These are phyloP conservation scores for Dictyostelium intermedium DNA, from an alignment of 78 protist genomes.

Conservation along the genomic window DNA sequence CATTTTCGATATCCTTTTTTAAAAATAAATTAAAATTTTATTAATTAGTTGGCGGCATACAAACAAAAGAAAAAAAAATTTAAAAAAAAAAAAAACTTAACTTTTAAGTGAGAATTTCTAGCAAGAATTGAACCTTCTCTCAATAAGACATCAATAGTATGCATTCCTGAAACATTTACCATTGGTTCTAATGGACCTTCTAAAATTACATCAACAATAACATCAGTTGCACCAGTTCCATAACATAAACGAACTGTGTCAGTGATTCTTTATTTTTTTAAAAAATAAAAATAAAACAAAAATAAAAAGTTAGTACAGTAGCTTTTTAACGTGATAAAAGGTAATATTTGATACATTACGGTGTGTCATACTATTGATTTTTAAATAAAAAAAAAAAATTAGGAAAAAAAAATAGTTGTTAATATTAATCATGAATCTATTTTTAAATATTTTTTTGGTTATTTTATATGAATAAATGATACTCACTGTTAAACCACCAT, in stretches of 20 bases:
- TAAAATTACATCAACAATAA: conserved; percentile 51
- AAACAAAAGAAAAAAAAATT: background rate
- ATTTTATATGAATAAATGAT: too few species aligned
- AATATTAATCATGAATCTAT: too few species aligned
- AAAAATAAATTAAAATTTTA: too few species aligned
- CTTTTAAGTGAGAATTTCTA: conserved; percentile 5
- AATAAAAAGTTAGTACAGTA: too few species aligned
- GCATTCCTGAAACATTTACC: background rate
- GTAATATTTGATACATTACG: too few species aligned
- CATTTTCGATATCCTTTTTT: conserved; percentile 32
- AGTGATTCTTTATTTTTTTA: background rate
- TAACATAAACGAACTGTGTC: conserved; percentile 21
- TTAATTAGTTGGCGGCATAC: too few species aligned
- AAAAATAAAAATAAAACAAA: too few species aligned
- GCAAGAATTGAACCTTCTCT: conserved; percentile 16
- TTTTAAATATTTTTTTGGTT: too few species aligned
- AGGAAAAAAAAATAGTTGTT: too few species aligned
- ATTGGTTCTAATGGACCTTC: background rate
- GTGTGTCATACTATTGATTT: too few species aligned
- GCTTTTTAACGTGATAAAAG: too few species aligned
- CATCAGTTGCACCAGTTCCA: conserved; percentile 44
- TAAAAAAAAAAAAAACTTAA: background rate
- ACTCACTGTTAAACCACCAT: conserved; percentile 37
- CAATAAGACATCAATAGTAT: conserved; percentile 9
- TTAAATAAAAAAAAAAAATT: too few species aligned